Conservation (phyloP, 2,329 filamentous ascomycete species). For the Chalara sp. region DNA sequence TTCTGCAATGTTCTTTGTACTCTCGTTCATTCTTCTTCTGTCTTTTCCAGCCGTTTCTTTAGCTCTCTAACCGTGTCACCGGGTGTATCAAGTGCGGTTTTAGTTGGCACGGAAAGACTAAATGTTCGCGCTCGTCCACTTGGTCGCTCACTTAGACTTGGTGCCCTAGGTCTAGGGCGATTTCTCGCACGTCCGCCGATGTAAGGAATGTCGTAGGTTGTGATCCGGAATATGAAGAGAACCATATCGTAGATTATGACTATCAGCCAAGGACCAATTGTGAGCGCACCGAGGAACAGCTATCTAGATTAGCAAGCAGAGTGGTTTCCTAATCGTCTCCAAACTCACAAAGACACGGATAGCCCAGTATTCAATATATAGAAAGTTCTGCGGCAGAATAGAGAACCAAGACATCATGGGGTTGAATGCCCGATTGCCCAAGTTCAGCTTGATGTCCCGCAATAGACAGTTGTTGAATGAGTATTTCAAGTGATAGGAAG, state of each 20-base stretch:
- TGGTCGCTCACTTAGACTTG: conserved; percentile 51
- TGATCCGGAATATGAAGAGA: conserved; percentile 52
- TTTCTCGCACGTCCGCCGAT: conserved; percentile 56
- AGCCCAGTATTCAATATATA: conserved; percentile 54
- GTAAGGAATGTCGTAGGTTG: conserved; percentile 51
- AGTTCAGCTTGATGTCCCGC: too few relatives aligned
- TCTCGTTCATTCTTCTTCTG: conserved; percentile 11
- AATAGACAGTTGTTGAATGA: too few relatives aligned
- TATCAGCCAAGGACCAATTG: conserved; percentile 55
- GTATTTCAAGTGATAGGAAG: too few relatives aligned
- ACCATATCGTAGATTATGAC: conserved; percentile 57
- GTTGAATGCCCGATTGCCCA: neutral
- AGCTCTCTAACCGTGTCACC: conserved; percentile 4
- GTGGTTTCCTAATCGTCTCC: neutral
- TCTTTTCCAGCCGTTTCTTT: conserved; percentile 14
- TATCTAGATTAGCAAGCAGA: conserved; percentile 24
- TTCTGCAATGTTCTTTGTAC: conserved; percentile 9
- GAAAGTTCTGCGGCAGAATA: conserved; percentile 52
- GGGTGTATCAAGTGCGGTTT: conserved; percentile 15
- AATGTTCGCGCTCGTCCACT: conserved; percentile 35
- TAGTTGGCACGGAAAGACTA: conserved; percentile 17
- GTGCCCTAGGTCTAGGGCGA: conserved; percentile 51
- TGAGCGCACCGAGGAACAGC: conserved; percentile 53
- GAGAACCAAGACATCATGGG: conserved; percentile 56
- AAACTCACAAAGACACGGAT: conserved; percentile 43